Percentiles rank a stretch among this genome's conserved stretches.
These are phyloP conservation scores for Leucocoprinus sp. DNA, from an alignment of 768 basidiomycete species.

Conservation along the genomic window DNA sequence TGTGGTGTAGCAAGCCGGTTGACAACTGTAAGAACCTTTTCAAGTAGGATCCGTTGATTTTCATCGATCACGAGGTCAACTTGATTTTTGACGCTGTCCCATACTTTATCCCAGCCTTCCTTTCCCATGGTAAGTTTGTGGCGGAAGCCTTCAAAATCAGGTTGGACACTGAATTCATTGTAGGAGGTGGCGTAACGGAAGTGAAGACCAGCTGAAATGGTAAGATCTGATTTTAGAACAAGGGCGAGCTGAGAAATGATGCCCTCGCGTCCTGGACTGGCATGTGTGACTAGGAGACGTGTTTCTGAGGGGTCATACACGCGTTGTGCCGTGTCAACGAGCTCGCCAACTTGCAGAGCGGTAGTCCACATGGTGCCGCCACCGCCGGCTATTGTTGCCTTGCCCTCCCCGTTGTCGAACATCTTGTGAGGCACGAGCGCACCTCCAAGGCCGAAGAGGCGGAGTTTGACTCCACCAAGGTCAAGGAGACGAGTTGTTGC, in stretches of 20 bases:
- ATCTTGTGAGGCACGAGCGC: conserved; percentile 92
- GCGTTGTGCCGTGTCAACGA: conserved; percentile 93
- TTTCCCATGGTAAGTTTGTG: conserved; percentile 72
- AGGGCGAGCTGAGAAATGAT: conserved; percentile 86
- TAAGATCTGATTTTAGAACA: conserved; percentile 89
- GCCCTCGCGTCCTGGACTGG: conserved; percentile 88
- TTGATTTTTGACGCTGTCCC: conserved; percentile 87
- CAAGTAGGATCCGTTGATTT: conserved; percentile 76
- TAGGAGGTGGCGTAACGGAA: conserved; percentile 96
- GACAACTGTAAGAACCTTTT: conserved; percentile 82
- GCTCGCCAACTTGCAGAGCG: conserved; percentile 93
- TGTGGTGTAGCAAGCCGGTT: conserved; percentile 64
- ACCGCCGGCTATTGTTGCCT: conserved; percentile 95
- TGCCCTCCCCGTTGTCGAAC: conserved; percentile 91
- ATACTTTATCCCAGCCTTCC: conserved; percentile 84
- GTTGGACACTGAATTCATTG: conserved; percentile 94
- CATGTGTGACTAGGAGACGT: conserved; percentile 86
- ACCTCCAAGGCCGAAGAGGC: conserved; percentile 93
- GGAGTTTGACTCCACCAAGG: conserved; percentile 86
- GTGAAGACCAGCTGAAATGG: conserved; percentile 89
- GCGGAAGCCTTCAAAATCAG: conserved; percentile 82
- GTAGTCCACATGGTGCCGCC: conserved; percentile 99
- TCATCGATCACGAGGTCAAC: conserved; percentile 91
- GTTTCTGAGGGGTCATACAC: conserved; percentile 92
- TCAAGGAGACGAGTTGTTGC: conserved; percentile 90